Conservation (phyloP, 73 alveolate genomes). For the Halteria grandinella region DNA sequence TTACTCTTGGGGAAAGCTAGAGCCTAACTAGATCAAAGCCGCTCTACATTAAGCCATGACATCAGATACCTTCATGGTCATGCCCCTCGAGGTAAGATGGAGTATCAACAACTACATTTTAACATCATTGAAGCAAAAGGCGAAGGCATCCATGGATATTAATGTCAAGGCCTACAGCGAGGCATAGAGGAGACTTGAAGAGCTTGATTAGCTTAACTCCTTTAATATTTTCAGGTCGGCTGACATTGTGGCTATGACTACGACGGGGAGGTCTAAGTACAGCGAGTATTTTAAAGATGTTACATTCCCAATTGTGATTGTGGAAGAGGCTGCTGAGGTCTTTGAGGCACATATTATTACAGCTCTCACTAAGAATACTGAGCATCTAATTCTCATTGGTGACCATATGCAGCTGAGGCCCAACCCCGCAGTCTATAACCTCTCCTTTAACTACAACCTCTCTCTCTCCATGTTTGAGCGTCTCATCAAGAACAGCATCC, state of each 20-base stretch:
- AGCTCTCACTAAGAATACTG: conserved; percentile 63
- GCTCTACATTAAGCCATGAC: no score
- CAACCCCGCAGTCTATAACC: conserved; percentile 65
- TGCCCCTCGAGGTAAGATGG: no score
- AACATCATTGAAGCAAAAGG: no score
- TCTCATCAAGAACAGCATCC: conserved; percentile 69
- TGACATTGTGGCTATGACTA: conserved; percentile 73
- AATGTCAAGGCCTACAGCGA: no score
- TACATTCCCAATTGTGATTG: conserved; percentile 76
- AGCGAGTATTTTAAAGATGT: conserved; percentile 58
- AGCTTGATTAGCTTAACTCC: not conserved
- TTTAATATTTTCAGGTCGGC: not conserved
- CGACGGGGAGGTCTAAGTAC: conserved; percentile 75
- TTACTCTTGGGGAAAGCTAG: no score
- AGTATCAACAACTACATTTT: no score
- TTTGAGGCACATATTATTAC: conserved; percentile 84
- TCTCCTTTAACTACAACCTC: conserved; percentile 73
- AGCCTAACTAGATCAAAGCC: no score
- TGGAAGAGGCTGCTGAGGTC: conserved; percentile 96
- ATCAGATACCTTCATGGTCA: no score
- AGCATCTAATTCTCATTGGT: conserved; percentile 86
- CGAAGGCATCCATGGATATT: no score
- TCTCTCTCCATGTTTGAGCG: conserved; percentile 88
- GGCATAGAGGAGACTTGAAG: no score
- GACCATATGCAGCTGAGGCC: conserved; percentile 92